phyloP scores from a whole-genome alignment of 257 asterid species.

The Leonotis leonurus region DNA sequence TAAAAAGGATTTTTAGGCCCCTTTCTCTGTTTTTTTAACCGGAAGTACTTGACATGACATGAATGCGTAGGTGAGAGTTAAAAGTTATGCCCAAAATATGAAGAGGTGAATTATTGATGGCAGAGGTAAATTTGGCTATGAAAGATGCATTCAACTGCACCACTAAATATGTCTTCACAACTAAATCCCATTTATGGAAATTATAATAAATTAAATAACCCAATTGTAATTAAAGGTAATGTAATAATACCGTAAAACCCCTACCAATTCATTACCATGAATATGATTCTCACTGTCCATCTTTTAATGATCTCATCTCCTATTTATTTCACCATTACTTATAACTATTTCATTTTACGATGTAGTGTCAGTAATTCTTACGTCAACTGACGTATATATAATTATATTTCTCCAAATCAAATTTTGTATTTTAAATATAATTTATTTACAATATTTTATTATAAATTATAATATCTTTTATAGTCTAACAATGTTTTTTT shows the following conservation, averaged over 20 bases:
- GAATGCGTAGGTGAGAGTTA: background rate
- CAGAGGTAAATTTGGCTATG: background rate
- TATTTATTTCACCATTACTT: background rate
- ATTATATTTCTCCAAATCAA: too few relatives aligned
- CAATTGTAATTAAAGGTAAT: too few relatives aligned
- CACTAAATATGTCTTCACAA: conserved; percentile 3
- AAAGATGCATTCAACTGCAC: background rate
- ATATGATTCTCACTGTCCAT: background rate
- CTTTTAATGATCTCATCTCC: background rate
- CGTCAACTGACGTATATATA: background rate
- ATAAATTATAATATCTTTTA: too few relatives aligned
- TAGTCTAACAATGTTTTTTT: too few relatives aligned
- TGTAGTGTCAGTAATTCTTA: background rate
- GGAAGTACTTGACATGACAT: background rate
- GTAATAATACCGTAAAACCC: background rate
- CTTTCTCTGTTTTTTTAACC: background rate
- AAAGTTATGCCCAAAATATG: conserved; percentile 2
- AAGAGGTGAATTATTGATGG: background rate
- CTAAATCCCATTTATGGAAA: background rate
- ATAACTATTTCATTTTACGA: background rate
- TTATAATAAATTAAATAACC: background rate
- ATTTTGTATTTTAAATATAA: too few relatives aligned
- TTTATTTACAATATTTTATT: too few relatives aligned
- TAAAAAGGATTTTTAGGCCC: background rate
- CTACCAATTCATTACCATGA: background rate